Evolutionary conservation across 2,329 filamentous ascomycete genomes (phyloP), one percentile per base, ranked within the genome.

Genomic region (Pseudopithomyces maydicus): DNA sequence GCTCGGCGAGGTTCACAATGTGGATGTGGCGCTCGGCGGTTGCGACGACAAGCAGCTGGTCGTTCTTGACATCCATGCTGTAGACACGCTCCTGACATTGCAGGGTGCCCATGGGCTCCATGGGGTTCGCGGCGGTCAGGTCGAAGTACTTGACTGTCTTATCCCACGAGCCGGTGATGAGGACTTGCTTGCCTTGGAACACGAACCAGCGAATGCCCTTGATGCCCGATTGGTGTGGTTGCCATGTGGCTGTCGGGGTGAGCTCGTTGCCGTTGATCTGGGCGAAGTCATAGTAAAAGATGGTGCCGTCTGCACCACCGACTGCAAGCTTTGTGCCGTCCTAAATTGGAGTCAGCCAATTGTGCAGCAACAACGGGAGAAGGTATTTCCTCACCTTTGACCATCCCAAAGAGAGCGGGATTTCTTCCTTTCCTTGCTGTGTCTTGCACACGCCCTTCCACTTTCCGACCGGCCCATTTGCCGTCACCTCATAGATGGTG

Each of bases 21-120:
- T 98, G 93, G 82, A 99, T 96, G 78, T 96, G 96, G 58, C 95
- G 88, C 73, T 99, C 95, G 12, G 95, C 95, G 0, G 93, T 98
- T 60, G 90, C 95, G 55, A 97, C 83, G 19, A 99, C 95, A 41
- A 97, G 85, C 49, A 99, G 84, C 69, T 26, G 20, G 15, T 95
- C 89, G 73, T 94, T 89, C 72, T 89, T 89, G 48, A 96, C 89
- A 67, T 98, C 94, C 88, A 99, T 92, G 39, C 90, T 88, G 79
- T 98, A 99, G 38, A 94, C 86, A 50, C 91, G 86, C 66, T 95
- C 90, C 73, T 91, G 89, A 71, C 86, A 88, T 19, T 82, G 77
- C 41, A 95, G 77, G 1, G 83, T 84, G 1, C 85, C 90, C 1
- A 86, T 87, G 0, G 90, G 85, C n/a, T 80, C 32, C 8, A 15